Base-by-base conservation (phyloP, 257 asterid genomes). In the Lavandula angustifolia region DNA sequence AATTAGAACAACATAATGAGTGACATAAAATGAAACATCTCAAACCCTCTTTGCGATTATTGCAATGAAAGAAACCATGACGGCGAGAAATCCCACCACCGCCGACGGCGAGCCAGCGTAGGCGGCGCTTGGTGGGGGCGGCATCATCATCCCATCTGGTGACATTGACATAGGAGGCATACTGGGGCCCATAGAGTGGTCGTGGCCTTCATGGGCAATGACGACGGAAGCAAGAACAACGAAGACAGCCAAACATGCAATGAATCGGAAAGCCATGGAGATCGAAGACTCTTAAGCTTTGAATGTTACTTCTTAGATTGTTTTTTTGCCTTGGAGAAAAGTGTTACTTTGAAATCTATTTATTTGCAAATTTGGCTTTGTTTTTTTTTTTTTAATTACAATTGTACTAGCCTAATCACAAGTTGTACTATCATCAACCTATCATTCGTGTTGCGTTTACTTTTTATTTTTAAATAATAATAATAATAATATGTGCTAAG, bases 191-290 rank as follows among this genome's bases (percentile, higher is more conserved):
- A 60, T 75, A 70, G 9, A 0, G 73, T 64, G 85, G 42, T 76
- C 74, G 33, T 76, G 80, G 69, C 80, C 82, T 4, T 76, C 80
- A 34, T 76, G 82, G 37, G 80, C 82, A 3, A 53, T 72, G 18
- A 48, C 78, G 6, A 34, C 35, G 13, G 69, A 62, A 22, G 46
- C 68, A 33, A 76, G 32, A 63, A 71, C 14, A 18, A 50, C 54
- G 29, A 80, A 33, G 62, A 63, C 54, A 51, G 76, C 72, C 42
- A 68, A 14, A 37, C 22, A 60, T 12, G 63, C 60, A 6, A 75
- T 9, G 16, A 63, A 67, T 47, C 61, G 67, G 46, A 52, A 38
- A 38, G 64, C 78, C 78, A 73, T 73, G 42, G n/a, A 41, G 12
- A 31, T 37, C 47, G 18, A 6, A 34, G 16, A 3, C 43, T 0